A percentile compares a stretch with the other conserved stretches of the same genome.
phyloP scores from a whole-genome alignment of 2,329 filamentous ascomycete species.

The Sporothrix pallida region DNA sequence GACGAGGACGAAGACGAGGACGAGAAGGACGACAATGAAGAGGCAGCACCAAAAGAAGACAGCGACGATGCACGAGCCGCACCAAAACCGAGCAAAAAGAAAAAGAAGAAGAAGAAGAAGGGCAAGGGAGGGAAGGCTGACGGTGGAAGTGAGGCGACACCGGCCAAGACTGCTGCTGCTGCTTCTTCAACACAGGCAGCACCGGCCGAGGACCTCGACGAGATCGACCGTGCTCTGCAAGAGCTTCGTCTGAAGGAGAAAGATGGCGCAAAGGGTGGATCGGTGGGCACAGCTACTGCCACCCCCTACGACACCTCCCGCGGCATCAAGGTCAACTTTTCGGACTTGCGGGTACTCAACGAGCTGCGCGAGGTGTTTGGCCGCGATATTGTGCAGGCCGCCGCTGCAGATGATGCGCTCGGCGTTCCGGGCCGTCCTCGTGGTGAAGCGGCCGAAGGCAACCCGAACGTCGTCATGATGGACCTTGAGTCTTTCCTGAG shows the following conservation, averaged over 20 bases:
- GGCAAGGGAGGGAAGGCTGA: conserved; percentile 36
- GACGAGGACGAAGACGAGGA: conserved; percentile 43
- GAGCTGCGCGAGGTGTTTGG: conserved; percentile 78
- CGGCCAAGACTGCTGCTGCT: neutral
- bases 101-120: conserved; percentile 39
- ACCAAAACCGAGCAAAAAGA: conserved; percentile 43
- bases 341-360: conserved; percentile 79
- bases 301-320: conserved; percentile 8
- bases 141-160: conserved; percentile 26
- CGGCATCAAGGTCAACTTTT: conserved; percentile 22
- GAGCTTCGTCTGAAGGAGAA: conserved; percentile 51
- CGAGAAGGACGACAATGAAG: conserved; percentile 42
- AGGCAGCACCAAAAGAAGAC: conserved; percentile 40
- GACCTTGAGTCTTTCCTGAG: conserved; percentile 63
- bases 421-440: conserved; percentile 39
- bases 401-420: conserved; percentile 56
- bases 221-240: conserved; percentile 61
- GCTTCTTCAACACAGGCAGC: neutral
- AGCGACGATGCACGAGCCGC: conserved; percentile 42
- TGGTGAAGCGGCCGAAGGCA: conserved; percentile 41
- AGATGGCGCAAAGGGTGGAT: neutral
- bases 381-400: conserved; percentile 62
- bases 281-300: conserved; percentile 30
- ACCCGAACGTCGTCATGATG: conserved; percentile 49
- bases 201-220: conserved; percentile 50